Evolutionary conservation across 2,329 filamentous ascomycete species (phyloP).

Genomic region (Pyricularia sp.): DNA sequence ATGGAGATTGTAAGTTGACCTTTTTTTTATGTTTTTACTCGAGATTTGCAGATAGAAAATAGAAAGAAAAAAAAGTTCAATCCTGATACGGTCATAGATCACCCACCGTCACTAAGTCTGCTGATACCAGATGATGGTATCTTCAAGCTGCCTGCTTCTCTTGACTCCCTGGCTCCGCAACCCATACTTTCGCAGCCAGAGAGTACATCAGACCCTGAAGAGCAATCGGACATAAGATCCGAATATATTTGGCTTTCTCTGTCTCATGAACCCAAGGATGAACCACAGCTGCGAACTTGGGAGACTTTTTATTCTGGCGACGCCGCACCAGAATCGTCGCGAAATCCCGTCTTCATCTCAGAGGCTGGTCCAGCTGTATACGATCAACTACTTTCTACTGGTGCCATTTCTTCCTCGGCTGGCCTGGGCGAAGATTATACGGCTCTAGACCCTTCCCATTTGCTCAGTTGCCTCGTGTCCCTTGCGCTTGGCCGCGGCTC

Average conservation of each 20-base stretch:
- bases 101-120: background rate
- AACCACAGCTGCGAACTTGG: slow-evolving; percentile 48
- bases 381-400: slow-evolving; percentile 43
- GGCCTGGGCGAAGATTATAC: slow-evolving; percentile 22
- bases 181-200: background rate
- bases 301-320: slow-evolving; percentile 42
- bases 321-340: slow-evolving; percentile 17
- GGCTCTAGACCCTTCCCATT: slow-evolving; percentile 31
- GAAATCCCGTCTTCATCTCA: slow-evolving; percentile 42
- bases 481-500: slow-evolving; percentile 61
- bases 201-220: background rate
- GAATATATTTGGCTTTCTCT: slow-evolving; percentile 36
- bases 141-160: slow-evolving; percentile 26
- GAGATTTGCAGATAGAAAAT: background rate
- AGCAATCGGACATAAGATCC: background rate
- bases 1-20: slow-evolving; percentile 13
- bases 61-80: background rate
- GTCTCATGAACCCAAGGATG: slow-evolving; percentile 9
- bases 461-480: slow-evolving; percentile 47
- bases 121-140: slow-evolving; percentile 19
- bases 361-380: slow-evolving; percentile 55
- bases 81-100: background rate
- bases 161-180: slow-evolving; percentile 8
- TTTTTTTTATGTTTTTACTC: background rate
- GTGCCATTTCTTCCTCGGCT: slow-evolving; percentile 25